Conservation (phyloP, 176 grass and related monocot species). For the Canna indica region DNA sequence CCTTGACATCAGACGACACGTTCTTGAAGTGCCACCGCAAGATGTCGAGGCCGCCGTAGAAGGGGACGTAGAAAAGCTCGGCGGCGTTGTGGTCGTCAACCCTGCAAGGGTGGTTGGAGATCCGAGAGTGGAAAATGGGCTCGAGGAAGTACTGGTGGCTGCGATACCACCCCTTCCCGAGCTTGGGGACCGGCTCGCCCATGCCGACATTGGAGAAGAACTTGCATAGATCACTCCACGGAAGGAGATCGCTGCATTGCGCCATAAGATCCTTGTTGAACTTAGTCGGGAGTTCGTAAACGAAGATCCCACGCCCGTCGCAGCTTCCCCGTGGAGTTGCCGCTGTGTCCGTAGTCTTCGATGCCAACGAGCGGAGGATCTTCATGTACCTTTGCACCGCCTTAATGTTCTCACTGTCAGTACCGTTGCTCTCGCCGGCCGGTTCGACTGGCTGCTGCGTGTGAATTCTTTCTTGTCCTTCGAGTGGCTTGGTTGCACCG, state of each 20-base stretch:
- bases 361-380: neutral
- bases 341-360: neutral
- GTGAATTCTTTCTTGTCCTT: neutral
- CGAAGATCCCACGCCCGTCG: neutral
- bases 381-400: neutral
- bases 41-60: neutral
- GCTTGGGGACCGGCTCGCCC: neutral
- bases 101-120: constrained; percentile 8
- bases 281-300: constrained; percentile 3
- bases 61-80: constrained; percentile 17
- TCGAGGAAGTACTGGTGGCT: constrained; percentile 16
- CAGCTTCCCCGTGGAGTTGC: neutral
- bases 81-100: constrained; percentile 2
- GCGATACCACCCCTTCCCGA: neutral
- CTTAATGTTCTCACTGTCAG: neutral
- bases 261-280: neutral
- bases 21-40: constrained; percentile 10
- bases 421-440: neutral
- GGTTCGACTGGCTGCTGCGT: neutral
- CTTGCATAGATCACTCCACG: constrained; percentile 7
- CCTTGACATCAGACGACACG: constrained; percentile 2
- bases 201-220: constrained; percentile 5
- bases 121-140: constrained; percentile 13
- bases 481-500: too few relatives aligned
- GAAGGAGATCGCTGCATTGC: neutral